phyloP scores from a whole-genome alignment of 257 asterid genomes.

The Dorcoceras hygrometricum region DNA sequence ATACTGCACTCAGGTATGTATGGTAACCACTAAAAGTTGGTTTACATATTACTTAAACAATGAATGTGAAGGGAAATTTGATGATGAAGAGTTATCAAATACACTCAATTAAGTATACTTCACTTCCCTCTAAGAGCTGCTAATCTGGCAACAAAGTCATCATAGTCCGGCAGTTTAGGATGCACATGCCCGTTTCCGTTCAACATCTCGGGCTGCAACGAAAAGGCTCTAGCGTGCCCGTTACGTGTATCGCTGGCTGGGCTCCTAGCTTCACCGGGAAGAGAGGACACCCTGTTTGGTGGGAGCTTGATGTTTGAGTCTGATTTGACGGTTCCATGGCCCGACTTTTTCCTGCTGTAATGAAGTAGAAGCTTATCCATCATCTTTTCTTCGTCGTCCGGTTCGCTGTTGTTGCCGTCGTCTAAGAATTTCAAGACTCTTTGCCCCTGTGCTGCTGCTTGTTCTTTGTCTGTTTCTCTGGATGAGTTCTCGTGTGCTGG shows the following conservation, averaged over 20 bases:
- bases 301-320: conserved; percentile 24
- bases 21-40: conserved; percentile 8
- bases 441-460: conserved; percentile 36
- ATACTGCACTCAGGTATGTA: conserved; percentile 9
- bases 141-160: conserved; percentile 71
- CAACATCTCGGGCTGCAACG: conserved; percentile 45
- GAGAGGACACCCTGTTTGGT: conserved; percentile 44
- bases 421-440: conserved; percentile 41
- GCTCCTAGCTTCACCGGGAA: conserved; percentile 36
- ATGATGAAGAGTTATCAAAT: background rate
- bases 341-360: conserved; percentile 47
- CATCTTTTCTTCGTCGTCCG: conserved; percentile 51
- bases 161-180: conserved; percentile 75
- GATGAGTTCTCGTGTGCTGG: background rate
- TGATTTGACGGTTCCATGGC: conserved; percentile 21
- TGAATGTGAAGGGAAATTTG: background rate
- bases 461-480: conserved; percentile 24
- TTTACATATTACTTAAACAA: conserved; percentile 5
- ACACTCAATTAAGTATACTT: conserved; percentile 4
- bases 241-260: conserved; percentile 27
- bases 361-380: conserved; percentile 54
- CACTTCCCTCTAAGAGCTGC: conserved; percentile 41
- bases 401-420: conserved; percentile 17
- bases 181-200: conserved; percentile 54
- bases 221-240: conserved; percentile 48